Base-by-base conservation (phyloP, 164 flowering plant species). In the Annona squamosa region DNA sequence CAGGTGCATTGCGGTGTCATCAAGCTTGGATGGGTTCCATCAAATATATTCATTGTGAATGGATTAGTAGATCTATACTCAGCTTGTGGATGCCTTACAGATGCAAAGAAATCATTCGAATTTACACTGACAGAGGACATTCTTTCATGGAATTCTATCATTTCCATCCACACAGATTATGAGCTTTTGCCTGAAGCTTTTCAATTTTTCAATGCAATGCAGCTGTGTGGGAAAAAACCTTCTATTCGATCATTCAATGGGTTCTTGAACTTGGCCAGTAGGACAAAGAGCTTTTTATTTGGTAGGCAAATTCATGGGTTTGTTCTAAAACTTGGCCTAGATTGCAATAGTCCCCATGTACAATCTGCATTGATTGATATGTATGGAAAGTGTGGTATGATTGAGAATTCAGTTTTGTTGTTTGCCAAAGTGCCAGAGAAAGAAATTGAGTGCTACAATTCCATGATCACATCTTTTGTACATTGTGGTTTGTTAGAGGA, bases 131-230 rank as follows among this genome's bases (percentile, higher is more conserved):
- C 63, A 1, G 79, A 78, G 72, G 87, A 88, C 72, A 88, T 90
- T 42, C 84, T 89, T 68, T 90, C 94, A 3, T 89, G 93, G 97
- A 93, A 90, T 72, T 93, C 93, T 3, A 77, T 93, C 67, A 82
- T 90, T 74, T 82, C 86, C 12, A 84, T 85, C 4, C 81, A 74
- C 82, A 86, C 86, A 1, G 75, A 79, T 4, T 73, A 78, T 73
- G 91, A 82, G 48, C 72, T 79, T 3, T 52, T 81, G 63, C 42
- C 41, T 68, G 87, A 86, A 72, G 87, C 90, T 70, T 80, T 87
- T 18, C 80, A 82, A 4, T 64, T 78, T 43, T 90, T 91, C 68
- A 3, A 73, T 48, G 70, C 66, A 69, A 91, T 91, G 96, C 88
- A 75, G 70, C 76, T 73, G 43, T 88, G 87, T 89, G 90, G 84